Evolutionary conservation across 345 rosid species (phyloP).

Genomic region (Geranium rotundifolium): DNA sequence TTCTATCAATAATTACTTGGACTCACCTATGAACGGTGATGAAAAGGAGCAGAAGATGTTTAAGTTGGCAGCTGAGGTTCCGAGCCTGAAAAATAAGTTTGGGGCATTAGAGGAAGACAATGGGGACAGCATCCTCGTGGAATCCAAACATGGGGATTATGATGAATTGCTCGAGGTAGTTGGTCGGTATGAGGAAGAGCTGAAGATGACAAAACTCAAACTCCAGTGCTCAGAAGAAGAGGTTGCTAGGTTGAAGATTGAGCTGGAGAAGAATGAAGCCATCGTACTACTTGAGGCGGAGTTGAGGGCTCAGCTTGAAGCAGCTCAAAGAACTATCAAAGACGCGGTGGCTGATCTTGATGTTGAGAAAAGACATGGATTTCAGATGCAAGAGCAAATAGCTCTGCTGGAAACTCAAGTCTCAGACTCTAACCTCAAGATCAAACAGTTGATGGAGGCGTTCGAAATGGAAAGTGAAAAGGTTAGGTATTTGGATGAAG

Average conservation of each 20-base stretch:
- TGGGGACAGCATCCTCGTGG: conserved; percentile 16
- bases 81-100: conserved; percentile 18
- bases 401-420: conserved; percentile 25
- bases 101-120: conserved; percentile 18
- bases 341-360: conserved; percentile 20
- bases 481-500: conserved; percentile 22
- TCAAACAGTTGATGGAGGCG: conserved; percentile 22
- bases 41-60: conserved; percentile 17
- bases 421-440: conserved; percentile 16
- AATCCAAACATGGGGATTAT: conserved; percentile 19
- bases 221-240: conserved; percentile 51
- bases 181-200: conserved; percentile 32
- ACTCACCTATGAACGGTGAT: conserved; percentile 20
- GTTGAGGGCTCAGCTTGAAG: conserved; percentile 29
- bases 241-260: conserved; percentile 31
- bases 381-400: conserved; percentile 21
- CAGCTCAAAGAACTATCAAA: conserved; percentile 13
- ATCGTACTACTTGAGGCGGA: conserved; percentile 9
- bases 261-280: conserved; percentile 26
- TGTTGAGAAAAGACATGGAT: conserved; percentile 20
- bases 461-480: conserved; percentile 20
- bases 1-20: conserved; percentile 32
- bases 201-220: conserved; percentile 30
- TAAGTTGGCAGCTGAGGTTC: conserved; percentile 22
- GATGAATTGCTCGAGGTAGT: conserved; percentile 27